Evolutionary conservation across 2,329 filamentous ascomycete genomes (phyloP).

Genomic region (Cladosporium sp.): DNA sequence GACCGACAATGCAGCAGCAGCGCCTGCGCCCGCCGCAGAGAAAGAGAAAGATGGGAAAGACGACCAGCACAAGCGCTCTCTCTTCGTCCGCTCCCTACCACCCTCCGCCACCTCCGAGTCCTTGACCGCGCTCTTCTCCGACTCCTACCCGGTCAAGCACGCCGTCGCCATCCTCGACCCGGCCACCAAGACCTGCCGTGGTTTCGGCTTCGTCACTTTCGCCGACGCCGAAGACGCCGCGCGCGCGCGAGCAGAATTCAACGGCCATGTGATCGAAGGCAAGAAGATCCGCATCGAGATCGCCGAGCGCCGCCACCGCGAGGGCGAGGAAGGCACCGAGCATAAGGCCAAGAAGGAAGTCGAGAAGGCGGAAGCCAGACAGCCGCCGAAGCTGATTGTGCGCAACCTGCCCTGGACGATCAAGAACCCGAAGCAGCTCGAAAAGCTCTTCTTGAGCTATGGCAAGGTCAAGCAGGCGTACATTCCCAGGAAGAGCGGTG

Average conservation of each 20-base stretch:
- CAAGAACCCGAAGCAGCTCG: slow-evolving; percentile 79
- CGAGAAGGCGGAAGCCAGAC: slow-evolving; percentile 61
- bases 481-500: slow-evolving; percentile 72
- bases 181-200: slow-evolving; percentile 80
- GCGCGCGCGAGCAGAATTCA: slow-evolving; percentile 75
- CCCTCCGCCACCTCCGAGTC: slow-evolving; percentile 74
- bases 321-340: slow-evolving; percentile 41
- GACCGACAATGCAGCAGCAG: background rate
- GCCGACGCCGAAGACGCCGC: slow-evolving; percentile 88
- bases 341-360: slow-evolving; percentile 69
- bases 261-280: slow-evolving; percentile 75
- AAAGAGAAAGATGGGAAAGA: slow-evolving; percentile 7
- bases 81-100: slow-evolving; percentile 89
- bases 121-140: slow-evolving; percentile 86
- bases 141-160: slow-evolving; percentile 93
- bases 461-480: slow-evolving; percentile 89
- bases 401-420: slow-evolving; percentile 96
- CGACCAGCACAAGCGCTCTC: slow-evolving; percentile 45
- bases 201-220: slow-evolving; percentile 96
- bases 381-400: slow-evolving; percentile 82
- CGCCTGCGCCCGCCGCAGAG: background rate
- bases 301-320: slow-evolving; percentile 79
- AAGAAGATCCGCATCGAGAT: slow-evolving; percentile 82
- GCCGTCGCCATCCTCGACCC: slow-evolving; percentile 88
- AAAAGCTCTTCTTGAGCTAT: slow-evolving; percentile 77